These are phyloP conservation scores for Purshia tridentata DNA, from an alignment of 306 rosid genomes.

Conservation along the genomic window DNA sequence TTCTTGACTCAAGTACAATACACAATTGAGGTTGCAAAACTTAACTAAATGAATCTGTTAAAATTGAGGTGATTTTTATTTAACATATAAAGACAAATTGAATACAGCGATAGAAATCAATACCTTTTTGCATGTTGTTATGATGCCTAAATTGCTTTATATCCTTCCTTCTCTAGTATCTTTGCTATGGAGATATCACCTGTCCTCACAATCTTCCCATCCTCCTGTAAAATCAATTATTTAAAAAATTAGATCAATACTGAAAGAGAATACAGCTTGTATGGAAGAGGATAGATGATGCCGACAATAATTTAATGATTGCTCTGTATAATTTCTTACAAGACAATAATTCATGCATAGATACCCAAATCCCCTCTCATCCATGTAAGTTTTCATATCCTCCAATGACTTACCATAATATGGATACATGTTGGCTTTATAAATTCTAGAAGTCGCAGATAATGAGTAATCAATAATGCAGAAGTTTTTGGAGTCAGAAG, in stretches of 20 bases:
- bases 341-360: background rate
- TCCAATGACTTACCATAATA: conserved; percentile 63
- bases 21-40: no score
- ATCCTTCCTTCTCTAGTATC: conserved; percentile 74
- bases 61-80: background rate
- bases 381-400: conserved; percentile 16
- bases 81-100: no score
- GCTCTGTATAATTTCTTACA: no score
- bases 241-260: background rate
- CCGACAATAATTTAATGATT: background rate
- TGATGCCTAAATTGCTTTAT: conserved; percentile 52
- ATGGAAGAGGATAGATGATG: no score
- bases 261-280: background rate
- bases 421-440: conserved; percentile 75
- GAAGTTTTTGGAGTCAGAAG: conserved; percentile 72
- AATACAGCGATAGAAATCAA: conserved; percentile 25
- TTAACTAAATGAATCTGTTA: no score
- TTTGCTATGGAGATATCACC: conserved; percentile 77
- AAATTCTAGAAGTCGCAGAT: conserved; percentile 70
- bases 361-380: background rate
- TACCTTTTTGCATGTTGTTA: conserved; percentile 35
- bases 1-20: background rate
- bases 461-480: conserved; percentile 85
- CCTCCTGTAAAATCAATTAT: conserved; percentile 45
- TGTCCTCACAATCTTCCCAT: conserved; percentile 72